Conservation (phyloP, 805 yeast genomes). For the Ogataea naganishii region DNA sequence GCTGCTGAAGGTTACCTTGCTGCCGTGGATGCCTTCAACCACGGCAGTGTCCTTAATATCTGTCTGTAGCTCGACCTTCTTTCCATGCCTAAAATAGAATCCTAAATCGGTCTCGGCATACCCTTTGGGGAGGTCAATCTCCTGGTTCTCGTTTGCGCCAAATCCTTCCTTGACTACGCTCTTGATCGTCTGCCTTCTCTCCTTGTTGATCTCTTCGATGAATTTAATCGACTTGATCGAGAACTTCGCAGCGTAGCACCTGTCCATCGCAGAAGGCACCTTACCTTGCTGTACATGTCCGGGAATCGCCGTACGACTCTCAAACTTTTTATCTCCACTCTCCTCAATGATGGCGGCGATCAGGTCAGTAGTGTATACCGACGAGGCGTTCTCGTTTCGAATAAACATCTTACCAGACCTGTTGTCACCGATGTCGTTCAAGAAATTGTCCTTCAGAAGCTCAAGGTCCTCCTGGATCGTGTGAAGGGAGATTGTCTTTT, state of each 20-base stretch:
- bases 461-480: conserved; percentile 60
- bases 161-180: conserved; percentile 14
- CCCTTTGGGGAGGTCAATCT: conserved; percentile 7
- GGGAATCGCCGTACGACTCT: conserved; percentile 73
- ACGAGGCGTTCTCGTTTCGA: conserved; percentile 58
- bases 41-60: conserved; percentile 38
- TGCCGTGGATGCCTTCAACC: conserved; percentile 66
- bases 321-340: conserved; percentile 57
- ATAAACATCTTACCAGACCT: conserved; percentile 64
- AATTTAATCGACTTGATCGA: conserved; percentile 64
- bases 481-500: conserved; percentile 50
- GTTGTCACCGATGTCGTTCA: conserved; percentile 53
- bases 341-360: conserved; percentile 65
- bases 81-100: conserved; percentile 46
- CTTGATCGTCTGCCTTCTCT: conserved; percentile 2
- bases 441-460: conserved; percentile 49
- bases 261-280: conserved; percentile 67
- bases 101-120: conserved; percentile 32
- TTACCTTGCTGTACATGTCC: conserved; percentile 88
- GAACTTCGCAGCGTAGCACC: conserved; percentile 65
- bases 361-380: conserved; percentile 57
- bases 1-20: conserved; percentile 48
- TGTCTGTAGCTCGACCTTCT: conserved; percentile 35
- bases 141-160: conserved; percentile 11
- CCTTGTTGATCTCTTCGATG: conserved; percentile 36